phyloP scores from a whole-genome alignment of 306 rosid genomes.

The Prunus salicina region DNA sequence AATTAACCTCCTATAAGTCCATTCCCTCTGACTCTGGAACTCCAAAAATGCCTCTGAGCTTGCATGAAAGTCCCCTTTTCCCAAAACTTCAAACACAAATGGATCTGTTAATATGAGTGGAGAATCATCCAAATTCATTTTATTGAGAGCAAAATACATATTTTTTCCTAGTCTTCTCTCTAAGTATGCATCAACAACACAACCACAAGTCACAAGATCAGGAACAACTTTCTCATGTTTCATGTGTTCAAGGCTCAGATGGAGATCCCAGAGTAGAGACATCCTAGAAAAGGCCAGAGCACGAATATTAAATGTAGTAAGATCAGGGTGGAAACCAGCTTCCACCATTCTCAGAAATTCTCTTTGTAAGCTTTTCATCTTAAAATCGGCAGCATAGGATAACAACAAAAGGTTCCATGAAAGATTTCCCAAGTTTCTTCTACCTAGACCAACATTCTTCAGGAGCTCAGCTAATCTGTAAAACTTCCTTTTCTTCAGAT shows the following conservation, averaged over 20 bases:
- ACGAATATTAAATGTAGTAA: constrained; percentile 81
- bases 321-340: constrained; percentile 68
- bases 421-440: constrained; percentile 76
- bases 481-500: constrained; percentile 49
- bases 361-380: constrained; percentile 86
- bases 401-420: constrained; percentile 81
- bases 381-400: constrained; percentile 84
- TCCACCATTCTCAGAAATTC: constrained; percentile 79
- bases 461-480: constrained; percentile 72
- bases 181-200: constrained; percentile 78
- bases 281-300: constrained; percentile 89
- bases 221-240: constrained; percentile 56
- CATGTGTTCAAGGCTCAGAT: constrained; percentile 93
- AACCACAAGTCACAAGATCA: constrained; percentile 87
- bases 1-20: constrained; percentile 60
- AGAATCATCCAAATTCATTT: constrained; percentile 52
- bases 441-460: constrained; percentile 69
- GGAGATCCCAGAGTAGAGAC: constrained; percentile 90
- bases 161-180: constrained; percentile 72
- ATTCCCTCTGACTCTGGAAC: constrained; percentile 42
- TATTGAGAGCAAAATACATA: constrained; percentile 60
- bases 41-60: constrained; percentile 79
- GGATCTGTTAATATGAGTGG: constrained; percentile 62
- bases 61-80: constrained; percentile 86
- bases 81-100: constrained; percentile 77